Evolutionary conservation across 1,284 basidiomycete genomes (phyloP), one percentile per base, ranked within the genome.

Genomic region (Malassezia japonica): DNA sequence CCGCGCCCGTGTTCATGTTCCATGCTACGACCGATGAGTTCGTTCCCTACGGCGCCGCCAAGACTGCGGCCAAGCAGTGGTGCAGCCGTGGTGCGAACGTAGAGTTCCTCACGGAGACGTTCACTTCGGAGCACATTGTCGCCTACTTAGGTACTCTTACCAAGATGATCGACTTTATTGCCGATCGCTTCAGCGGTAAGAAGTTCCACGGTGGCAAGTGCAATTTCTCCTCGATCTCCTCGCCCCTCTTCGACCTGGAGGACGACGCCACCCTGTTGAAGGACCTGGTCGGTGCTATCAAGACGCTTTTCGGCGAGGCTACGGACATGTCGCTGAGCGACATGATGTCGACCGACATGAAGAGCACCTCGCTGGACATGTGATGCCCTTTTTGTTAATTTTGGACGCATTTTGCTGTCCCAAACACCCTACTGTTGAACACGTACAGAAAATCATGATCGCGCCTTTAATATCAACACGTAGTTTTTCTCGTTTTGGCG

Each of bases 1-100:
- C 48, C 23, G 60, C 54, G 45, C 59, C 61, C 4, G 52, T 55
- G 5, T 55, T 58, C 43, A 48, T 64, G 25, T 65, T 51, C 55
- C 65, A 67, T 37, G 59, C 59, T 5, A 12, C 42, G 3, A 16
- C 10, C 7, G 44, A 46, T 18, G 65, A 68, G 49, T 60, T 63
- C 42, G 55, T 65, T n/a, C 58, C 67, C 9, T 64, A 62, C 0
- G 59, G 42, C 3, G 46, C 51, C 6, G 62, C 47, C 8, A 39
- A 40, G 3, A 29, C 25, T 23, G 29, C 44, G 7, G 60, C 64
- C 31, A 33, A 55, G 18, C 44, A 60, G 27, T 65, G 67, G 45
- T 70, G 67, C 40, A 35, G 46, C 3, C 36, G 55, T 21, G 67
- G 67, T 6, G 65, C 63, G 24, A 43, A 61, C 46, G 64, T 67